phyloP scores from a whole-genome alignment of 495 filamentous ascomycete species.

The Aspergillus indologenus region DNA sequence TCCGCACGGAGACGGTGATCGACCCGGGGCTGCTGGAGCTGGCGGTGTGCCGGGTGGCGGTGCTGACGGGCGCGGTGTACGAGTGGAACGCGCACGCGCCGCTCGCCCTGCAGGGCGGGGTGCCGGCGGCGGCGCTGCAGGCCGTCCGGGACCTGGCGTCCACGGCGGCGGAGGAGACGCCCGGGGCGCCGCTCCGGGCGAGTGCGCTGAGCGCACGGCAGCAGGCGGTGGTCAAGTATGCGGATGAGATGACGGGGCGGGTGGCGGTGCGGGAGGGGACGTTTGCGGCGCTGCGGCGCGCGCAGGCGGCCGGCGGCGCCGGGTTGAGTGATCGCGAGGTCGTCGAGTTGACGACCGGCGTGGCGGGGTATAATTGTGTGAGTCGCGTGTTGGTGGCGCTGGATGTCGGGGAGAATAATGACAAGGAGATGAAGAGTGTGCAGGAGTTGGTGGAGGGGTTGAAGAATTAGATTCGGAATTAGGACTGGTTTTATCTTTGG shows the following conservation, averaged over 20 bases:
- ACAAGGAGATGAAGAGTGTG: slow-evolving; percentile 40
- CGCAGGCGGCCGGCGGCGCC: not conserved
- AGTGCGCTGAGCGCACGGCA: slow-evolving; percentile 55
- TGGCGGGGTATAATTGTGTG: slow-evolving; percentile 84
- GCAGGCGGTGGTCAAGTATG: slow-evolving; percentile 58
- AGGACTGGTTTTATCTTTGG: too few species aligned
- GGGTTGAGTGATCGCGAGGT: slow-evolving; percentile 57
- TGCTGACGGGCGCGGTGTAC: slow-evolving; percentile 69
- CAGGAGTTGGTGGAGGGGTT: slow-evolving; percentile 34
- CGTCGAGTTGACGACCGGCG: slow-evolving; percentile 69
- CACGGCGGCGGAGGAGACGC: slow-evolving; percentile 29
- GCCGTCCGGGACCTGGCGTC: slow-evolving; percentile 41
- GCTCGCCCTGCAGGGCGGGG: slow-evolving; percentile 48
- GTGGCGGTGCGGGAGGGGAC: slow-evolving; percentile 54
- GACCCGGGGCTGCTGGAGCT: slow-evolving; percentile 49
- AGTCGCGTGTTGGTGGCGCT: slow-evolving; percentile 80
- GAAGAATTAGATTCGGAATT: slow-evolving; percentile 8
- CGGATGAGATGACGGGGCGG: slow-evolving; percentile 66
- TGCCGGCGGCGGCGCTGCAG: slow-evolving; percentile 41
- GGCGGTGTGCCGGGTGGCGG: slow-evolving; percentile 59
- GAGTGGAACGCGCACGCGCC: slow-evolving; percentile 79
- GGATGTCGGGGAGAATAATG: slow-evolving; percentile 59
- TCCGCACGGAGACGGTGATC: slow-evolving; percentile 63
- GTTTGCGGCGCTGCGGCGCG: slow-evolving; percentile 56
- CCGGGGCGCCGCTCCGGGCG: slow-evolving; percentile 26